Percentiles rank a stretch among this genome's conserved stretches.
These are phyloP conservation scores for Phytophthora foliorum DNA, from an alignment of 352 stramenopile species.

Conservation along the genomic window DNA sequence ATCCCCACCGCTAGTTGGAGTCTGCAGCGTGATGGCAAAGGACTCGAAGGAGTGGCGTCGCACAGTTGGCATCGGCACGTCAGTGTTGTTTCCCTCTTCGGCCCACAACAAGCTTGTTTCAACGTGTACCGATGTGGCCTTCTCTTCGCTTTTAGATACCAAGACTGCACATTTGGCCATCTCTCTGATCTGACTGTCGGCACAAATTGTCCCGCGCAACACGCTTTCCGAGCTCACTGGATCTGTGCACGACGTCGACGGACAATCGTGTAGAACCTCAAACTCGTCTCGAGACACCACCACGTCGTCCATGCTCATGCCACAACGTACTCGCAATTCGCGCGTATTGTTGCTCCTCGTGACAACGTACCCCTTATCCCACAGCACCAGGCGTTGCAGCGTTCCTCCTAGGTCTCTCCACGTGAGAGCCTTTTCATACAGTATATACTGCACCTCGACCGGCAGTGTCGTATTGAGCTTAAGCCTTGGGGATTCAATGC, in stretches of 20 bases:
- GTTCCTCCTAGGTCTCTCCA: constrained; percentile 55
- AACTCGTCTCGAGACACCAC: constrained; percentile 41
- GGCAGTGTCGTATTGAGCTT: constrained; percentile 36
- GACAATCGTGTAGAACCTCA: constrained; percentile 41
- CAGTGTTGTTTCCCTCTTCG: constrained; percentile 55
- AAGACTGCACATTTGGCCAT: constrained; percentile 46
- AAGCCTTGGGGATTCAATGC: constrained; percentile 43
- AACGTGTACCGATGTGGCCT: constrained; percentile 26
- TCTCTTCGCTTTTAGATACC: constrained; percentile 29
- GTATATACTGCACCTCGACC: constrained; percentile 40
- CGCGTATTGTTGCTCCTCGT: constrained; percentile 38
- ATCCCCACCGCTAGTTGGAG: not conserved
- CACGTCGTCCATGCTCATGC: constrained; percentile 56
- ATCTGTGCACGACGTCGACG: constrained; percentile 27
- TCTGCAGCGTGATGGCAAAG: constrained; percentile 53
- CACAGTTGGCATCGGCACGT: constrained; percentile 49
- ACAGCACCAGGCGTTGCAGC: constrained; percentile 67
- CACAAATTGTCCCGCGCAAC: constrained; percentile 34
- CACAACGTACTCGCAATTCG: constrained; percentile 42
- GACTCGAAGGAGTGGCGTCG: constrained; percentile 41
- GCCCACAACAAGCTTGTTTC: constrained; percentile 48
- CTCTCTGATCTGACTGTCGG: constrained; percentile 39
- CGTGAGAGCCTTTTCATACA: constrained; percentile 29
- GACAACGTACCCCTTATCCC: constrained; percentile 56
- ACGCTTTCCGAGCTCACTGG: constrained; percentile 14